These are phyloP conservation scores for Ceratobasidium sp. DNA, from an alignment of 1,284 basidiomycete genomes.

Conservation along the genomic window DNA sequence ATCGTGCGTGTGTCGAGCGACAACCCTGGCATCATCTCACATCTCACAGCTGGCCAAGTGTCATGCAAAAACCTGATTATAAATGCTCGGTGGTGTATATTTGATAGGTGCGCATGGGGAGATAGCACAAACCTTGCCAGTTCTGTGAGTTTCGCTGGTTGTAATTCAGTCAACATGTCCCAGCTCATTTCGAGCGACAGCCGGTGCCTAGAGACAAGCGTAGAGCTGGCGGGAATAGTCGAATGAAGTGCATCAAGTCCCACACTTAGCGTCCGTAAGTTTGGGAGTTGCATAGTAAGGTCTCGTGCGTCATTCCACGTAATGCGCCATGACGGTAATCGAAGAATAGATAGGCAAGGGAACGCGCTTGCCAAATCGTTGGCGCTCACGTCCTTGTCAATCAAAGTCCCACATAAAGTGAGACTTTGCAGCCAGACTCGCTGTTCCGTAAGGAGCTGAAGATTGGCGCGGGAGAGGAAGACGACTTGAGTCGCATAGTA, in stretches of 20 bases:
- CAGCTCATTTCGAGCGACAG: conserved; percentile 18
- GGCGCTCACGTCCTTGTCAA: conserved; percentile 9
- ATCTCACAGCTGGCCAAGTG: conserved; percentile 23
- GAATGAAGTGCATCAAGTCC: conserved; percentile 20
- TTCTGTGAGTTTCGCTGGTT: not conserved
- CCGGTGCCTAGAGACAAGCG: not conserved
- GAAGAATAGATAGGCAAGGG: conserved; percentile 5
- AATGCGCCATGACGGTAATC: conserved; percentile 26
- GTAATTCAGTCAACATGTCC: not conserved
- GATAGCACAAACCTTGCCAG: conserved; percentile 9
- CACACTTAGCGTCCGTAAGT: conserved; percentile 22
- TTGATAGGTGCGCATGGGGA: not conserved
- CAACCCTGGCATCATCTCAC: conserved; percentile 10
- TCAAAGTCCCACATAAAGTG: conserved; percentile 20
- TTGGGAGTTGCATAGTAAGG: conserved; percentile 7
- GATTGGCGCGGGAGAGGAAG: conserved; percentile 11
- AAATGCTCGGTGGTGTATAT: not conserved
- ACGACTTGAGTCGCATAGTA: conserved; percentile 30
- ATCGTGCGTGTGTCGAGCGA: conserved; percentile 1
- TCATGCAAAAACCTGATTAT: conserved; percentile 13
- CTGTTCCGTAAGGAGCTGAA: conserved; percentile 6
- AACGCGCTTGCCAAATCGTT: conserved; percentile 29
- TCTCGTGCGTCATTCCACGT: conserved; percentile 21
- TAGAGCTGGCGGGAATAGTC: not conserved
- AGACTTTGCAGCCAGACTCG: not conserved